These are phyloP conservation scores for Ophiostoma fasciatum DNA, from an alignment of 2,329 filamentous ascomycete genomes.

Conservation along the genomic window DNA sequence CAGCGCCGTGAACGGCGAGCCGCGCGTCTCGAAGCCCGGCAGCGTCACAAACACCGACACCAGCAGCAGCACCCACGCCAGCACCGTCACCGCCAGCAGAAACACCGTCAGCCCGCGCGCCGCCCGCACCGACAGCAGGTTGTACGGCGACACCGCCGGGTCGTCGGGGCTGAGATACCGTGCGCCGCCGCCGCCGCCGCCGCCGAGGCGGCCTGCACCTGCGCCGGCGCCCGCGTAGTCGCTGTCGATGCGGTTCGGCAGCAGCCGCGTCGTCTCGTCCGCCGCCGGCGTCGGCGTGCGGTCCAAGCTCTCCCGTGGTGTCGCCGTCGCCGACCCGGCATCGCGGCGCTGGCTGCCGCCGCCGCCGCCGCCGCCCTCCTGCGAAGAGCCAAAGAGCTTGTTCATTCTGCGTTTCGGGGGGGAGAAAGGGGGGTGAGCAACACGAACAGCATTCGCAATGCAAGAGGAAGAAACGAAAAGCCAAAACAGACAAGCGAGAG, in stretches of 20 bases:
- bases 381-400: too few species aligned
- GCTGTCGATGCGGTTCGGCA: constrained; percentile 51
- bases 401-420: too few species aligned
- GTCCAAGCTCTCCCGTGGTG: too few species aligned
- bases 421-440: too few species aligned
- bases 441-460: too few species aligned
- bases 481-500: too few species aligned
- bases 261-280: constrained; percentile 46
- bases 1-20: constrained; percentile 87
- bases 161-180: constrained; percentile 61
- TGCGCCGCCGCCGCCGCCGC: constrained; percentile 26
- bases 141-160: constrained; percentile 82
- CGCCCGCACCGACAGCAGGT: constrained; percentile 78
- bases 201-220: too few species aligned
- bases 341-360: too few species aligned
- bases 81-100: constrained; percentile 58
- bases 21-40: constrained; percentile 69
- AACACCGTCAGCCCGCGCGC: constrained; percentile 64
- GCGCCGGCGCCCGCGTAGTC: constrained; percentile 17
- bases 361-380: too few species aligned
- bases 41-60: constrained; percentile 83
- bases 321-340: too few species aligned
- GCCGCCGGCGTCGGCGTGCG: too few species aligned
- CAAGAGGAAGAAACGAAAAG: too few species aligned
- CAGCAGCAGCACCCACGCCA: constrained; percentile 91